Base-by-base conservation (phyloP, 2,329 filamentous ascomycete genomes). In the Penicillium sclerotigenum region DNA sequence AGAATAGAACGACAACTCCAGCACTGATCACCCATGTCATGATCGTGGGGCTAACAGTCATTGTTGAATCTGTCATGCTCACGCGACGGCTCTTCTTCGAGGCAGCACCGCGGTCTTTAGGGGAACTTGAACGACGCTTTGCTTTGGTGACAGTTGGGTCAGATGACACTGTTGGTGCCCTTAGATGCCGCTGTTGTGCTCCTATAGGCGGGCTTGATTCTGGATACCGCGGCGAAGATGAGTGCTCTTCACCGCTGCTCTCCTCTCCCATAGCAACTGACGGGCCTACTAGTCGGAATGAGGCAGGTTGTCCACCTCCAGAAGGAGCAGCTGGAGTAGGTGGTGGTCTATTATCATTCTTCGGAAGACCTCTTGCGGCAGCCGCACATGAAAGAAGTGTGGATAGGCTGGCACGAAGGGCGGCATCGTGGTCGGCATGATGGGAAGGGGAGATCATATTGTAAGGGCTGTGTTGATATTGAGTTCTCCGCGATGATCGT, bases 311-410 rank as follows among this genome's bases (percentile, higher is more conserved):
- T 33, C 65, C 66, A 18, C 43, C 20, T 58, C 64, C 57, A 1
- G 72, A 55, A 18, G 68, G 65, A n/a, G 64, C 62, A 13, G 64
- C 51, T 20, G 58, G 54, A 6, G 61, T 28, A 0, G 59, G 47
- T 9, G 61, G 18, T 0, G 68, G 73, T 45, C 70, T 69, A 37
- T 59, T 68, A 45, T 73, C 76, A 56, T 66, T 67, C 69, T 94
- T 96, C 0, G 88, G 85, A 16, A 94, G 79, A 4, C 89, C 88
- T 41, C 94, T 84, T 1, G 93, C 94, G 0, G 93, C 94, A 3
- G 92, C 91, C 0, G 91, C 93, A 67, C 91, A 96, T n/a, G 93
- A 97, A 13, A 99, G 83, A 13, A 99, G 82, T 0, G 94, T 97
- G 0, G 91, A 96, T n/a, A 99, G 81, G 47, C 91, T 96, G 20